Evolutionary conservation across 768 basidiomycete species (phyloP), one percentile per base, ranked within the genome.

Genomic region (Cantharellus cinnabarinus): DNA sequence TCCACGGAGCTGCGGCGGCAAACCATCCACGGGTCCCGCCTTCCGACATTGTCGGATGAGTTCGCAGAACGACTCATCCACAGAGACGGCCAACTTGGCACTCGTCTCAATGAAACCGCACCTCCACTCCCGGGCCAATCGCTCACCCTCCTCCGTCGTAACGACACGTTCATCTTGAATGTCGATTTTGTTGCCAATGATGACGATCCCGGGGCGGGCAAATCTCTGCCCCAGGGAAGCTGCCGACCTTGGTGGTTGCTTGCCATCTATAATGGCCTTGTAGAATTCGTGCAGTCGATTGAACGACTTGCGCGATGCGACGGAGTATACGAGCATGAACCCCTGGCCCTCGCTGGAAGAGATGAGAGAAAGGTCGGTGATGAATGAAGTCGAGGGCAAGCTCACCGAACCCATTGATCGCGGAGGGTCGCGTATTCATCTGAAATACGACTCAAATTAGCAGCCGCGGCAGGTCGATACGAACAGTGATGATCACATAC

Each of bases 351-450:
- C 91, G 38, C 91, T 94, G 67, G 34, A 58, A 59, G 35, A 57
- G 52, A 51, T 14, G 57, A 59, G 41, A 62, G 58, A 42, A 62
- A 41, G 52, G 58, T 34, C 52, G 35, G n/a, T 44, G 58, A 55
- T 58, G 50, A 57, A 53, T 39, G n/a, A n/a, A 3, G 35, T n/a
- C 34, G 35, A 20, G 10, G 15, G 58, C 38, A 34, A 29, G 62
- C 68, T 71, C 62, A 94, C 91, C 91, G 82, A 65, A 95, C 89
- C 91, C 91, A 97, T 71, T 97, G 93, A 75, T 95, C 90, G 64
- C 91, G 83, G 63, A 97, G 76, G 56, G 93, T 91, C 56, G 89
- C 89, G 65, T 94, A 97, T 70, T 95, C 91, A 85, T 97, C 91
- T 95, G 70, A 29, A 3, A 54, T 41, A 41, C 29, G 58, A 59